Evolutionary conservation across 78 protist genomes (phyloP).

Genomic region (Dictyostelium firmibasis): DNA sequence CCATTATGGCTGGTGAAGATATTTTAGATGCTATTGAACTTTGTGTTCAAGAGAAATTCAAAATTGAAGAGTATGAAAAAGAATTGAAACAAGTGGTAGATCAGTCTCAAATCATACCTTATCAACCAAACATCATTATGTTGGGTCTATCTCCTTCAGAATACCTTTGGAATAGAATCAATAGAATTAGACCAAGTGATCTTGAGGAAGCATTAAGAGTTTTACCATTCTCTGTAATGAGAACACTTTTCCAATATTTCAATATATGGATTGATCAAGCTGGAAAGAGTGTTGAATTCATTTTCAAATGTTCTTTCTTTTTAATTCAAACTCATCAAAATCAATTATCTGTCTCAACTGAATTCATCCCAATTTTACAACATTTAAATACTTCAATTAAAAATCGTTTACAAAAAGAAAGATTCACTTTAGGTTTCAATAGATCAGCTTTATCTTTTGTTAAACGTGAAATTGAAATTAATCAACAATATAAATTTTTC

Average conservation of each 20-base stretch:
- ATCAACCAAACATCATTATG: slow-evolving; percentile 16
- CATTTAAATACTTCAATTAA: slow-evolving; percentile 17
- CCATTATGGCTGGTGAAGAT: slow-evolving; percentile 83
- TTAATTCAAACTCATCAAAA: slow-evolving; percentile 62
- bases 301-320: slow-evolving; percentile 67
- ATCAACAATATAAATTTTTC: slow-evolving; percentile 51
- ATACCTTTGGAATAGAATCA: slow-evolving; percentile 33
- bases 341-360: slow-evolving; percentile 31
- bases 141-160: slow-evolving; percentile 13
- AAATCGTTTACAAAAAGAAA: slow-evolving; percentile 7
- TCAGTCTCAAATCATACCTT: background rate
- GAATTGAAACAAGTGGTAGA: background rate
- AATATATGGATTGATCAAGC: background rate
- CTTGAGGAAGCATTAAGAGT: slow-evolving; percentile 33
- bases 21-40: slow-evolving; percentile 87
- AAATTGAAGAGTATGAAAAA: slow-evolving; percentile 27
- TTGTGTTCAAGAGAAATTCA: slow-evolving; percentile 13
- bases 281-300: background rate
- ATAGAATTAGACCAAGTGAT: slow-evolving; percentile 30
- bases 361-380: background rate
- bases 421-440: slow-evolving; percentile 66
- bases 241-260: background rate
- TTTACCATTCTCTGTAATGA: slow-evolving; percentile 8
- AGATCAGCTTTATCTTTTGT: slow-evolving; percentile 59
- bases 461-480: slow-evolving; percentile 60